phyloP scores from a whole-genome alignment of 2,329 filamentous ascomycete species.

The Pseudomassariella vexata region DNA sequence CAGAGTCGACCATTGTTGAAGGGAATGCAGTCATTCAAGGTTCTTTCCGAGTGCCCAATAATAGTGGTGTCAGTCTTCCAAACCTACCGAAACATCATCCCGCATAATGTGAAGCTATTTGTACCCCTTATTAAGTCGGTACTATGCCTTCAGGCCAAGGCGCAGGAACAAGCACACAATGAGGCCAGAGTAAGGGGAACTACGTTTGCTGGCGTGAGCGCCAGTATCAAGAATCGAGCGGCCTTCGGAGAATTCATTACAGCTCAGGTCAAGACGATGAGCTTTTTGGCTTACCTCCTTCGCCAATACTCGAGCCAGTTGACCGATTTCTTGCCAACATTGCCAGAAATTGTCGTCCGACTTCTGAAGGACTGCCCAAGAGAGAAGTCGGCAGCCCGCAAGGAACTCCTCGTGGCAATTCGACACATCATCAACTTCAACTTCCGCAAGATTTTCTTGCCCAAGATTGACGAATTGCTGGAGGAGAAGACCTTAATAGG shows the following conservation, averaged over 20 bases:
- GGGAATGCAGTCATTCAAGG: slow-evolving; percentile 98
- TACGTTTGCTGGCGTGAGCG: slow-evolving; percentile 89
- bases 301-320: slow-evolving; percentile 83
- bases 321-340: slow-evolving; percentile 75
- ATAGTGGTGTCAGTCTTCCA: slow-evolving; percentile 99
- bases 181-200: slow-evolving; percentile 75
- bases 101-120: slow-evolving; percentile 82
- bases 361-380: slow-evolving; percentile 89
- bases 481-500: slow-evolving; percentile 93
- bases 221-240: slow-evolving; percentile 85
- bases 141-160: slow-evolving; percentile 80
- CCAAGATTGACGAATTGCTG: slow-evolving; percentile 89
- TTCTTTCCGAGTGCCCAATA: slow-evolving; percentile 94
- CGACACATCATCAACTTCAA: slow-evolving; percentile 99
- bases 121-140: slow-evolving; percentile 92
- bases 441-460: slow-evolving; percentile 88
- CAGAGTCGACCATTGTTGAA: slow-evolving; percentile 76
- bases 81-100: slow-evolving; percentile 74
- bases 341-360: slow-evolving; percentile 87
- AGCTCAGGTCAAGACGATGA: slow-evolving; percentile 98
- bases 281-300: slow-evolving; percentile 89
- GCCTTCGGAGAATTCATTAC: slow-evolving; percentile 98
- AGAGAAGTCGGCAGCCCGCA: slow-evolving; percentile 88
- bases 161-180: slow-evolving; percentile 84
- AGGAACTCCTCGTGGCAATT: slow-evolving; percentile 93